Evolutionary conservation across 495 filamentous ascomycete species (phyloP).

Genomic region (Neurospora sp.): DNA sequence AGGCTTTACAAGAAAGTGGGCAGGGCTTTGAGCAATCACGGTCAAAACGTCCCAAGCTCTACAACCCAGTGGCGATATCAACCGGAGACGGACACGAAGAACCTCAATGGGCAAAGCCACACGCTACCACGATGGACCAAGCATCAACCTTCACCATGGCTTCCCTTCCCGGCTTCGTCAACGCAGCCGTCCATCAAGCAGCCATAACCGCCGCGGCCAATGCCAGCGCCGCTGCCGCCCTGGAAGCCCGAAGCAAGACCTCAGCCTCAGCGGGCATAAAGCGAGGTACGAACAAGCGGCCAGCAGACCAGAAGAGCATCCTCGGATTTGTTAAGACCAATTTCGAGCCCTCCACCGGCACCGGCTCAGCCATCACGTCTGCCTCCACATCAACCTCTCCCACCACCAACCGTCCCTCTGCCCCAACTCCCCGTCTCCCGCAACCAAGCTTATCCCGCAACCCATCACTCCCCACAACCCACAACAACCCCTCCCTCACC

Average conservation of each 20-base stretch:
- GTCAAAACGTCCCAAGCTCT: constrained; percentile 18
- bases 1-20: constrained; percentile 2
- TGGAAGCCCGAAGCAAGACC: constrained; percentile 9
- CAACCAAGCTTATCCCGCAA: background rate
- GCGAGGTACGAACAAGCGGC: constrained; percentile 21
- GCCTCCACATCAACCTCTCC: background rate
- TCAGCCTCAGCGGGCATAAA: constrained; percentile 5
- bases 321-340: constrained; percentile 21
- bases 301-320: constrained; percentile 32
- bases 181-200: constrained; percentile 31
- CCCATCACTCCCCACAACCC: background rate
- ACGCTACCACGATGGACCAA: constrained; percentile 38
- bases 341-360: background rate
- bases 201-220: constrained; percentile 19
- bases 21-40: constrained; percentile 2
- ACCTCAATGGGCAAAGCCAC: constrained; percentile 17
- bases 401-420: background rate
- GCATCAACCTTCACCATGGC: constrained; percentile 32
- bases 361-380: background rate
- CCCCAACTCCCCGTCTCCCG: background rate
- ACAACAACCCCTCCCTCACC: background rate
- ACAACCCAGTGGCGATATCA: constrained; percentile 10
- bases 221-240: constrained; percentile 10
- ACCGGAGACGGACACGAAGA: constrained; percentile 21
- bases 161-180: constrained; percentile 31